Evolutionary conservation across 495 filamentous ascomycete genomes (phyloP).

Genomic region (Corynascus novoguineensis): DNA sequence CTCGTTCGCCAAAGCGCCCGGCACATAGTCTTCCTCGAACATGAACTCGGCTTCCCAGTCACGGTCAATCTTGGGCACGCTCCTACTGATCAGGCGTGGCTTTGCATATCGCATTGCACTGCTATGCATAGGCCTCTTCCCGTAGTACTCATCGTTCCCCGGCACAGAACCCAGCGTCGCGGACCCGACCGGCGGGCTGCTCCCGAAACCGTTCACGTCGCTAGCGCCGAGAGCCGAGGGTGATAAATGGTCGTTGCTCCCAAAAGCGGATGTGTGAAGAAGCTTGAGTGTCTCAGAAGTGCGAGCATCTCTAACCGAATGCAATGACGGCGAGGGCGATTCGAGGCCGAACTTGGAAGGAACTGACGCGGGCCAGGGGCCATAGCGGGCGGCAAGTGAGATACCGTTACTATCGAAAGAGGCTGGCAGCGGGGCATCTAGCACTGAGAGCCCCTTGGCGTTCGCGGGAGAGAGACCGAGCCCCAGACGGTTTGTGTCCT

Average conservation of each 20-base stretch:
- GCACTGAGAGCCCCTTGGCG: conserved; percentile 64
- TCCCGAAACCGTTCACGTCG: conserved; percentile 44
- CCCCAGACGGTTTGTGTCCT: conserved; percentile 51
- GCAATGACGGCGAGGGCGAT: conserved; percentile 73
- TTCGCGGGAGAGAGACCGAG: conserved; percentile 70
- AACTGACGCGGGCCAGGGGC: conserved; percentile 86
- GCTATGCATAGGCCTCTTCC: conserved; percentile 78
- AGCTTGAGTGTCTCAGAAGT: conserved; percentile 71
- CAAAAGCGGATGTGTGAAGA: conserved; percentile 80
- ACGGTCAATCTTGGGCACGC: conserved; percentile 62
- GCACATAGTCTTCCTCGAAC: conserved; percentile 91
- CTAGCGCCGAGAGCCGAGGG: conserved; percentile 49
- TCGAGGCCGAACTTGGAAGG: conserved; percentile 90
- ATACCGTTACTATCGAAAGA: conserved; percentile 97
- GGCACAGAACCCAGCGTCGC: conserved; percentile 31
- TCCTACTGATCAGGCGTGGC: conserved; percentile 71
- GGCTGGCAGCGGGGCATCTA: conserved; percentile 89
- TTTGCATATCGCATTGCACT: conserved; percentile 59
- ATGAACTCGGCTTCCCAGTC: conserved; percentile 83
- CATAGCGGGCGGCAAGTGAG: conserved; percentile 81
- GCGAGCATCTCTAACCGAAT: conserved; percentile 48
- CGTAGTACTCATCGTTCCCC: conserved; percentile 57
- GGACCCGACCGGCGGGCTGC: conserved; percentile 59
- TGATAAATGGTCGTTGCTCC: conserved; percentile 44
- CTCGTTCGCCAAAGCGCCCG: conserved; percentile 73